A percentile compares a stretch with the other conserved stretches of the same genome.
phyloP scores from a whole-genome alignment of 805 yeast species.

The Candida sonorensis region DNA sequence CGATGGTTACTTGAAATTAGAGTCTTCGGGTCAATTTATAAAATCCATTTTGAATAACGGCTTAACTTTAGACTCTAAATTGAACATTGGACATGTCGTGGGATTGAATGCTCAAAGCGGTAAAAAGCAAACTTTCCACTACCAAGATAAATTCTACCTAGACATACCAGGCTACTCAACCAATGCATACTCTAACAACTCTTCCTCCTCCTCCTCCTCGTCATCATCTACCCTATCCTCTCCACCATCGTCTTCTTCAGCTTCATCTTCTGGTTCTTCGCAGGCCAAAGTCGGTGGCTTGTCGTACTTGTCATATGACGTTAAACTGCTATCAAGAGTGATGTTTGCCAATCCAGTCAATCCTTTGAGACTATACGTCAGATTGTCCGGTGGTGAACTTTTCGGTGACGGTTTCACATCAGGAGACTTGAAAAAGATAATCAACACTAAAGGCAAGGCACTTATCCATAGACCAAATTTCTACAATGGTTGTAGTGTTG shows the following conservation, averaged over 20 bases:
- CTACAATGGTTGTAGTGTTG: constrained; percentile 36
- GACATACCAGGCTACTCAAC: constrained; percentile 27
- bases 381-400: constrained; percentile 61
- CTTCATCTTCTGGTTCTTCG: no score
- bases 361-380: constrained; percentile 56
- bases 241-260: no score
- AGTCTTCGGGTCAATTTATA: constrained; percentile 24
- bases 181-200: neutral
- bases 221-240: no score
- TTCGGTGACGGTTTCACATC: constrained; percentile 15
- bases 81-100: constrained; percentile 51
- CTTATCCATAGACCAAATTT: constrained; percentile 2
- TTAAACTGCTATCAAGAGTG: constrained; percentile 43
- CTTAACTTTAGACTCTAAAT: constrained; percentile 43
- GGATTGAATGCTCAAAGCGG: constrained; percentile 27
- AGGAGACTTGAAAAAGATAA: no score
- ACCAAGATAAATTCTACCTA: constrained; percentile 73
- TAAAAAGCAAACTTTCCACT: constrained; percentile 35
- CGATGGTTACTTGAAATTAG: constrained; percentile 32
- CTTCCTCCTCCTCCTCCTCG: no score
- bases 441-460: no score
- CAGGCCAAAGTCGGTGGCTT: constrained; percentile 14
- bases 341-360: constrained; percentile 44
- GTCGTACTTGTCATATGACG: constrained; percentile 22
- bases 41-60: constrained; percentile 37